These are phyloP conservation scores for Mucor racemosus DNA, from an alignment of 371 early-diverging fungal genomes.

Conservation along the genomic window DNA sequence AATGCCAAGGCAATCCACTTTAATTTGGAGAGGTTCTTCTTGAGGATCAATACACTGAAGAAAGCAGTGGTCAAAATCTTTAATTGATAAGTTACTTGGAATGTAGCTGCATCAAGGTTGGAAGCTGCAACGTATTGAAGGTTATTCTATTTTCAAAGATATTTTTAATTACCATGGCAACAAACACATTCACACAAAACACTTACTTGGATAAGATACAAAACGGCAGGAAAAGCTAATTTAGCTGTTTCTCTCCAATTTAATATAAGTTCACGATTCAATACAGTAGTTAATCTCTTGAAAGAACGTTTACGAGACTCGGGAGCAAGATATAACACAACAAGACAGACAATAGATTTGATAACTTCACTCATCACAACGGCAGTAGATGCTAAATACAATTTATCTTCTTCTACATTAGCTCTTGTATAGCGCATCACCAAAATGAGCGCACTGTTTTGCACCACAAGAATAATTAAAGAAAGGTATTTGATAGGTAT, in stretches of 20 bases:
- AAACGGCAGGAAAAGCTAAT: conserved; percentile 78
- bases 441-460: conserved; percentile 81
- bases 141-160: conserved; percentile 86
- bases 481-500: conserved; percentile 82
- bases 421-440: conserved; percentile 78
- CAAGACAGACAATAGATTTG: conserved; percentile 74
- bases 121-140: conserved; percentile 88
- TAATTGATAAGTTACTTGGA: conserved; percentile 93
- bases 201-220: conserved; percentile 81
- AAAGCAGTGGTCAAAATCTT: conserved; percentile 94
- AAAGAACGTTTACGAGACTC: conserved; percentile 20
- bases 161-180: no score
- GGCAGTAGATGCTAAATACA: conserved; percentile 81
- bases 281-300: conserved; percentile 11
- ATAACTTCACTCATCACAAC: conserved; percentile 81
- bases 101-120: conserved; percentile 87
- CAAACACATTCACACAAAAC: not conserved
- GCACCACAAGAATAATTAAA: conserved; percentile 79
- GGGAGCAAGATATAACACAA: conserved; percentile 41
- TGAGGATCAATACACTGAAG: conserved; percentile 82
- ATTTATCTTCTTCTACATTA: conserved; percentile 35
- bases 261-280: conserved; percentile 29
- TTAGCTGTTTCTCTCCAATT: conserved; percentile 47
- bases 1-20: conserved; percentile 84
- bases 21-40: conserved; percentile 58